These are phyloP conservation scores for Agaricus bisporus DNA, from an alignment of 768 basidiomycete genomes.

Conservation along the genomic window DNA sequence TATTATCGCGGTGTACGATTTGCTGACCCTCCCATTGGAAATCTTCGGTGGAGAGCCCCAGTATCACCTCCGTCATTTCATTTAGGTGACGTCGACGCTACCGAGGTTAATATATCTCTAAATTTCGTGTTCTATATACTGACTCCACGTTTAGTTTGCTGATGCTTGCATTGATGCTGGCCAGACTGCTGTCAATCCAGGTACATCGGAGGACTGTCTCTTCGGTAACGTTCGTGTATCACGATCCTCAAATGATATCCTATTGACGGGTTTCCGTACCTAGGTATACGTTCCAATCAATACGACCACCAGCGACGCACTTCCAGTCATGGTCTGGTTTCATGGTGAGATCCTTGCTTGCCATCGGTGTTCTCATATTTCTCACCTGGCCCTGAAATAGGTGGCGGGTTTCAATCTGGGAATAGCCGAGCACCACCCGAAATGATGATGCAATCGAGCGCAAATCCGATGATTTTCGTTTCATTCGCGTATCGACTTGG, in stretches of 20 bases:
- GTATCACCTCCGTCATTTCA: constrained; percentile 30
- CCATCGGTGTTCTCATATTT: background rate
- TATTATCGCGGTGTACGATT: constrained; percentile 36
- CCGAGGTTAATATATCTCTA: constrained; percentile 17
- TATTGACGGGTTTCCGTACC: background rate
- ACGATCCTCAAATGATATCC: background rate
- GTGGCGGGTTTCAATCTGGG: constrained; percentile 36
- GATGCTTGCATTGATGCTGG: constrained; percentile 27
- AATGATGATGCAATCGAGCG: constrained; percentile 23
- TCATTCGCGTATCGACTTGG: constrained; percentile 38
- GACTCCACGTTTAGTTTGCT: constrained; percentile 22
- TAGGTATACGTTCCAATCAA: constrained; percentile 30
- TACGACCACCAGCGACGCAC: constrained; percentile 15
- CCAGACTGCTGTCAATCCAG: constrained; percentile 20
- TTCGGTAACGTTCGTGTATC: constrained; percentile 31
- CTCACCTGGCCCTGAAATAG: constrained; percentile 14
- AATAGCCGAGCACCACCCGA: constrained; percentile 26
- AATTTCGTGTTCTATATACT: background rate
- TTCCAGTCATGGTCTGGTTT: constrained; percentile 37
- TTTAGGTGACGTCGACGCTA: constrained; percentile 31
- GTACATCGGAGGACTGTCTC: constrained; percentile 35
- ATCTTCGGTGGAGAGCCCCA: constrained; percentile 34
- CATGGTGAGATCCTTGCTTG: constrained; percentile 24
- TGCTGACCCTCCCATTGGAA: constrained; percentile 36
- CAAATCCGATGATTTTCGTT: constrained; percentile 30